phyloP scores from a whole-genome alignment of 2,329 filamentous ascomycete species.

The Epichloe gansuensis region DNA sequence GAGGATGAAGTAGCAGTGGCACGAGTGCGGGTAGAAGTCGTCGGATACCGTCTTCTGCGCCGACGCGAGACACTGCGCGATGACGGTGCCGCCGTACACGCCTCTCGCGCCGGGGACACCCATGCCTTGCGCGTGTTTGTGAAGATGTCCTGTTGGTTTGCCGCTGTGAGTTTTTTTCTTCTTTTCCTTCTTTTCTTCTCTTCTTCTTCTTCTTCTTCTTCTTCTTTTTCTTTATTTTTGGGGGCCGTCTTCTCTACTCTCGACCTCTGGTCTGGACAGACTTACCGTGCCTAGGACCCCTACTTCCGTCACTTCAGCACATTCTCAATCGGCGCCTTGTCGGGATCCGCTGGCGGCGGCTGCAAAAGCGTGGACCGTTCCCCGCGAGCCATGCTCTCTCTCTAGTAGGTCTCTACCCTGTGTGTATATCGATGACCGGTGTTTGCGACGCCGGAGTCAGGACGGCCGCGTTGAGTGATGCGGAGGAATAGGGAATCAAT shows the following conservation, averaged over 20 bases:
- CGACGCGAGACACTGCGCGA: constrained; percentile 80
- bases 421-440: no score
- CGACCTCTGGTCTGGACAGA: neutral
- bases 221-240: neutral
- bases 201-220: neutral
- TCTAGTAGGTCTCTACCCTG: no score
- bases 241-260: no score
- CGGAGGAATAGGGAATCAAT: no score
- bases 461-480: no score
- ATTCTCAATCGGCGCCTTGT: constrained; percentile 76
- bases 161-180: no score
- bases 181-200: neutral
- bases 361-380: constrained; percentile 39
- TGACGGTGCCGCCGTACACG: constrained; percentile 86
- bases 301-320: constrained; percentile 72
- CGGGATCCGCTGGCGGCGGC: constrained; percentile 59
- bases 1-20: constrained; percentile 98
- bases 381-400: constrained; percentile 8
- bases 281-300: constrained; percentile 59
- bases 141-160: constrained; percentile 61
- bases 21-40: constrained; percentile 79
- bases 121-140: constrained; percentile 87
- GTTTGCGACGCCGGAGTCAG: no score
- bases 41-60: constrained; percentile 76
- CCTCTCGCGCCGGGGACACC: constrained; percentile 89